Evolutionary conservation across 176 grass and related monocot genomes (phyloP), one percentile per base, ranked within the genome.

Genomic region (Tillandsia leiboldiana): DNA sequence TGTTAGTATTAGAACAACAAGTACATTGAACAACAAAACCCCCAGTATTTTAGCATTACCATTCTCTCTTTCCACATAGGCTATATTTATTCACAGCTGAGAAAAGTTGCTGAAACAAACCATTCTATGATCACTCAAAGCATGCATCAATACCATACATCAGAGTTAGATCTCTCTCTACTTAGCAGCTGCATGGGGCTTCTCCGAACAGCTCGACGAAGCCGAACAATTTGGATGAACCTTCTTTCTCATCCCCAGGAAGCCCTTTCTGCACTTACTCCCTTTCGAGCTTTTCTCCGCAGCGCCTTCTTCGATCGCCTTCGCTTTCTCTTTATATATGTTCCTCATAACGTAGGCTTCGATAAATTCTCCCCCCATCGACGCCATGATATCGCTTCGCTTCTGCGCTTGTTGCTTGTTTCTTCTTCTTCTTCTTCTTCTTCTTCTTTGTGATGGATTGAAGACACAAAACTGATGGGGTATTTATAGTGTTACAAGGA

Each of bases 271-370:
- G 13, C 53, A 13, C 11, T 59, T 59, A 13, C 8, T 59, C 54
- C 22, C 54, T 59, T 59, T 14, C 14, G 54, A 59, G 3, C 54
- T 59, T 18, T 59, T 14, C 54, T 59, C 54, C 20, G 12, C 52
- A 13, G 54, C 54, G 7, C 0, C 20, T 3, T 18, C 49, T 22
- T 48, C 72, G 0, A 42, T 49, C 6, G 66, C 68, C 72, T 73
- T 63, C 18, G 83, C 2, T 73, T 75, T 87, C 72, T 87, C 85
- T 80, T 73, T 87, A 72, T 79, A 69, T 0, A 80, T 64, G 64
- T 87, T 87, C 85, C 26, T 83, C 53, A 83, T 80, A 10, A 87
- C 76, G 68, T 87, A 87, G 53, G 85, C 80, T 77, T 87, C 80
- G 42, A 76, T 72, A 2, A 87, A 83, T 28, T 83, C 85, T 12